Evolutionary conservation across 495 filamentous ascomycete species (phyloP).

Genomic region (Extremus antarcticus): DNA sequence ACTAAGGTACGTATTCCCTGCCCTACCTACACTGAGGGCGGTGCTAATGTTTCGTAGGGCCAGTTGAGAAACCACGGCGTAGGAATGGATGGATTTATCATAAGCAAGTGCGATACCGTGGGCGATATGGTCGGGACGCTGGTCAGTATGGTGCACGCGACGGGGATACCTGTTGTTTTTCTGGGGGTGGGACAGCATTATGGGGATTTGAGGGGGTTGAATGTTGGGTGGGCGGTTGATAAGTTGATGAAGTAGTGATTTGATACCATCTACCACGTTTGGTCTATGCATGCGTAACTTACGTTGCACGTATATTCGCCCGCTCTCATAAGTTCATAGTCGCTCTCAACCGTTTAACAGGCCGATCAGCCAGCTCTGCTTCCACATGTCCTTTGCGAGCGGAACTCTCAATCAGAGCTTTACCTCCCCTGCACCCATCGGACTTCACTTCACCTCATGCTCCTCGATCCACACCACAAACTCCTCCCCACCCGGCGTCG

Average conservation of each 20-base stretch:
- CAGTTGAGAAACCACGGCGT: slow-evolving; percentile 39
- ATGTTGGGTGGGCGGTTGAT: slow-evolving; percentile 82
- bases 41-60: slow-evolving; percentile 11
- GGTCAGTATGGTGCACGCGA: slow-evolving; percentile 96
- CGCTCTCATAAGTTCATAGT: too few species aligned
- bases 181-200: slow-evolving; percentile 95
- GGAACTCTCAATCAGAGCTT: too few species aligned
- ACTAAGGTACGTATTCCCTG: slow-evolving; percentile 11
- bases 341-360: too few species aligned
- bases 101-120: slow-evolving; percentile 96
- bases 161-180: slow-evolving; percentile 81
- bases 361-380: too few species aligned
- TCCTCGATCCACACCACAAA: slow-evolving; percentile 1
- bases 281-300: too few species aligned
- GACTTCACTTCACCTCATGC: neutral
- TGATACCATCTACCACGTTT: too few species aligned
- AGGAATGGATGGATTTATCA: slow-evolving; percentile 82
- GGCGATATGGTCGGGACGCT: slow-evolving; percentile 97
- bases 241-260: slow-evolving; percentile 55
- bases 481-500: neutral
- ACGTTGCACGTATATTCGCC: too few species aligned
- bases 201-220: slow-evolving; percentile 84
- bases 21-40: neutral
- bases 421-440: too few species aligned
- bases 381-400: too few species aligned